Percentiles rank a stretch among this genome's conserved stretches.
Evolutionary conservation across 2,329 filamentous ascomycete species (phyloP).

Genomic region (Xylariaceae sp.): DNA sequence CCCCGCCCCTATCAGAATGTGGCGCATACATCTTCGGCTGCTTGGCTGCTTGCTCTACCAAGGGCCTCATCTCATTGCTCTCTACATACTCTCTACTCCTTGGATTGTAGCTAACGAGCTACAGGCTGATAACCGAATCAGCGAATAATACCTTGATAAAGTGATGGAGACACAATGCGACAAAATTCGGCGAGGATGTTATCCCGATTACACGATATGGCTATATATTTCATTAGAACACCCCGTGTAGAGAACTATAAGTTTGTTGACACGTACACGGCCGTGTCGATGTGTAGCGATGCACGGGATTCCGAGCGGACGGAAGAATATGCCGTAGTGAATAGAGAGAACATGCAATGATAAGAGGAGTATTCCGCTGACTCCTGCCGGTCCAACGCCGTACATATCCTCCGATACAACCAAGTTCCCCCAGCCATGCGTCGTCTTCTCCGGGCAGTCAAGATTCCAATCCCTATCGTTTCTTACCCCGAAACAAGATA

Average conservation of each 20-base stretch:
- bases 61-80: too few species aligned
- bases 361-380: neutral
- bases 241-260: neutral
- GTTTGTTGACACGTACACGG: neutral
- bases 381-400: neutral
- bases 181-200: too few species aligned
- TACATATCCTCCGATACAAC: constrained; percentile 5
- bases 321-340: neutral
- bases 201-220: too few species aligned
- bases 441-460: neutral
- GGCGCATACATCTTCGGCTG: too few species aligned
- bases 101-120: too few species aligned
- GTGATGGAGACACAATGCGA: too few species aligned
- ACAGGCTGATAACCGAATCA: too few species aligned
- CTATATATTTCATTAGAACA: neutral
- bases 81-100: too few species aligned
- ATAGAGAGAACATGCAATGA: neutral
- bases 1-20: too few species aligned
- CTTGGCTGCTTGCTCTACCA: too few species aligned
- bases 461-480: constrained; percentile 23
- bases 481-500: constrained; percentile 67
- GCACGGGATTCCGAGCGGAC: neutral
- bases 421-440: neutral
- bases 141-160: too few species aligned
- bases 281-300: neutral